A percentile compares a stretch with the other conserved stretches of the same genome.
Evolutionary conservation across 257 asterid genomes (phyloP).

Genomic region (Penstemon eatonii): DNA sequence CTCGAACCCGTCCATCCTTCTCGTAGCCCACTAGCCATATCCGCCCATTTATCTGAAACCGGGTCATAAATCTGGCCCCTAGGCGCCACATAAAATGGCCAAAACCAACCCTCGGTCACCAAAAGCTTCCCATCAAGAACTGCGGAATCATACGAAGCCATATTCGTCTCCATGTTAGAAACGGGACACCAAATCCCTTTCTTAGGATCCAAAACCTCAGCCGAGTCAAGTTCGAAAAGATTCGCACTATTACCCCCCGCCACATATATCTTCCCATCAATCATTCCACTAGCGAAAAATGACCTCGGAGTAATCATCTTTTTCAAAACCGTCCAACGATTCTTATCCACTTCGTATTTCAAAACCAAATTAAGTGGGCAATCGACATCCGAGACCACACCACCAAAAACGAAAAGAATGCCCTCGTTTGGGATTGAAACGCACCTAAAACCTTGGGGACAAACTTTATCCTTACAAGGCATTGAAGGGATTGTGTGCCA

Average conservation of each 20-base stretch:
- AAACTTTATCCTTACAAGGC: conserved; percentile 91
- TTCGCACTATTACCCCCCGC: conserved; percentile 92
- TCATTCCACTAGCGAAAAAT: conserved; percentile 80
- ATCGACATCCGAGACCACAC: conserved; percentile 72
- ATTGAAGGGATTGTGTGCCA: conserved; percentile 93
- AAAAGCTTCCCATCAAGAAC: conserved; percentile 86
- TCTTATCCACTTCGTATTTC: conserved; percentile 71
- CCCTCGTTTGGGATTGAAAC: conserved; percentile 79
- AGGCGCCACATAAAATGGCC: conserved; percentile 94
- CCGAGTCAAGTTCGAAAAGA: conserved; percentile 73
- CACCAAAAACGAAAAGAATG: conserved; percentile 75
- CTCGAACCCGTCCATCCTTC: conserved; percentile 99
- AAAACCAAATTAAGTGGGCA: conserved; percentile 82
- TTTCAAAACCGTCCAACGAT: conserved; percentile 87
- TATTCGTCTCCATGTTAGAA: conserved; percentile 67
- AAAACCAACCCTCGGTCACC: conserved; percentile 97
- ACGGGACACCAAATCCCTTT: conserved; percentile 70
- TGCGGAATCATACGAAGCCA: conserved; percentile 84
- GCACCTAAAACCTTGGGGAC: conserved; percentile 88
- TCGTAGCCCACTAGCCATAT: conserved; percentile 81
- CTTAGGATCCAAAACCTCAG: conserved; percentile 72
- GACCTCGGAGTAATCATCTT: conserved; percentile 89
- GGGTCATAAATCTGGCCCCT: conserved; percentile 94
- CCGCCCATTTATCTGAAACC: conserved; percentile 66
- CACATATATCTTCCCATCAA: conserved; percentile 79